Percentiles rank a stretch among this genome's conserved stretches.
phyloP scores from a whole-genome alignment of 2,329 filamentous ascomycete genomes.

The Aspergillus brunneoviolaceus region DNA sequence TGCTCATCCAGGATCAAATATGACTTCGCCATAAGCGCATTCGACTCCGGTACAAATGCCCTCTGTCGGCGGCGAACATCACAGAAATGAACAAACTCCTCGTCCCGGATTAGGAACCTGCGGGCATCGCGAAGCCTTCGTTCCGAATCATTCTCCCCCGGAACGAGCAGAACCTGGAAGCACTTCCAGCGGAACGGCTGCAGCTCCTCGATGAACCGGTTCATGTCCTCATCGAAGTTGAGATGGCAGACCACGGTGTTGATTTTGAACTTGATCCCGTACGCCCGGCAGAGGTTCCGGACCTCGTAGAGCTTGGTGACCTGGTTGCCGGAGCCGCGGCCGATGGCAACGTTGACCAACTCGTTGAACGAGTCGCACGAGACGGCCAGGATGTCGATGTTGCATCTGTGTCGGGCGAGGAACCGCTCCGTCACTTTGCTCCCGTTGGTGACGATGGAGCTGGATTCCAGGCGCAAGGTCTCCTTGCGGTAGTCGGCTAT shows the following conservation, averaged over 20 bases:
- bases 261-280: constrained; percentile 56
- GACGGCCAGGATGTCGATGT: constrained; percentile 56
- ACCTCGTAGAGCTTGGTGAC: constrained; percentile 48
- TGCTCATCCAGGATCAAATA: no score
- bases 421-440: constrained; percentile 48
- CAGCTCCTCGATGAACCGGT: no score
- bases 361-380: constrained; percentile 57
- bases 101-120: no score
- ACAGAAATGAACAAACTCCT: no score
- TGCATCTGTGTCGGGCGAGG: constrained; percentile 43
- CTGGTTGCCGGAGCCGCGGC: constrained; percentile 52
- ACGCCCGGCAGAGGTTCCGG: constrained; percentile 47
- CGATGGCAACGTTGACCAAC: constrained; percentile 52
- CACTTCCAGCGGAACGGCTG: no score
- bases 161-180: no score
- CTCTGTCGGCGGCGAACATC: no score
- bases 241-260: constrained; percentile 54
- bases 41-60: no score
- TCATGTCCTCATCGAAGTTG: neutral
- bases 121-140: no score
- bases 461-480: constrained; percentile 49
- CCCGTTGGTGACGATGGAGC: constrained; percentile 57
- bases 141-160: no score
- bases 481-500: constrained; percentile 42
- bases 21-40: no score